Percentiles rank a stretch among this genome's conserved stretches.
phyloP scores from a whole-genome alignment of 257 asterid genomes.

The Penstemon newberryi region DNA sequence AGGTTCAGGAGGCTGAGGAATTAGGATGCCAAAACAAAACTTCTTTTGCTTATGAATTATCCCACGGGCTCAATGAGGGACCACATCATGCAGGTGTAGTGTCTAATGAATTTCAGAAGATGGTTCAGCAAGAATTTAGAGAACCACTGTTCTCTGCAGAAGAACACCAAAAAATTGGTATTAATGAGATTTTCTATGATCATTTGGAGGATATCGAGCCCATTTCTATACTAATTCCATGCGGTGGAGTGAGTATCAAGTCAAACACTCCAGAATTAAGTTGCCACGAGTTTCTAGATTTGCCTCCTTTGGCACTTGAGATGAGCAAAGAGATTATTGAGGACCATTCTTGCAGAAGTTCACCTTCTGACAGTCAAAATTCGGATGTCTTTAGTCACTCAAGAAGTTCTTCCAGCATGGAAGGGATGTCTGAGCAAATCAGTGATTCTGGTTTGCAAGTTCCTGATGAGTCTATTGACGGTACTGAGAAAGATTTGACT shows the following conservation, averaged over 20 bases:
- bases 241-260: constrained; percentile 29
- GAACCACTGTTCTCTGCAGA: constrained; percentile 26
- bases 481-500: constrained; percentile 30
- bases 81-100: constrained; percentile 25
- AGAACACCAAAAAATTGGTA: constrained; percentile 36
- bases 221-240: constrained; percentile 25
- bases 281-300: constrained; percentile 33
- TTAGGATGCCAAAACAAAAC: constrained; percentile 29
- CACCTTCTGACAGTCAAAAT: constrained; percentile 32
- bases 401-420: constrained; percentile 28
- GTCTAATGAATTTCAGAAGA: constrained; percentile 23
- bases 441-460: constrained; percentile 33
- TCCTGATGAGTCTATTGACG: constrained; percentile 31
- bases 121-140: constrained; percentile 25
- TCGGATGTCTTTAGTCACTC: constrained; percentile 31
- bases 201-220: constrained; percentile 46
- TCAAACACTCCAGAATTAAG: constrained; percentile 31
- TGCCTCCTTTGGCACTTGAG: constrained; percentile 35
- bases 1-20: constrained; percentile 44
- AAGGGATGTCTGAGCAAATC: constrained; percentile 34
- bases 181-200: constrained; percentile 42
- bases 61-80: constrained; percentile 26
- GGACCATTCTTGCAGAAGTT: constrained; percentile 24
- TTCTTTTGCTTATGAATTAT: constrained; percentile 20
- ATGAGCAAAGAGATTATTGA: constrained; percentile 23